Evolutionary conservation across 768 basidiomycete species (phyloP), one percentile per base, ranked within the genome.

Genomic region (Russula emetica): DNA sequence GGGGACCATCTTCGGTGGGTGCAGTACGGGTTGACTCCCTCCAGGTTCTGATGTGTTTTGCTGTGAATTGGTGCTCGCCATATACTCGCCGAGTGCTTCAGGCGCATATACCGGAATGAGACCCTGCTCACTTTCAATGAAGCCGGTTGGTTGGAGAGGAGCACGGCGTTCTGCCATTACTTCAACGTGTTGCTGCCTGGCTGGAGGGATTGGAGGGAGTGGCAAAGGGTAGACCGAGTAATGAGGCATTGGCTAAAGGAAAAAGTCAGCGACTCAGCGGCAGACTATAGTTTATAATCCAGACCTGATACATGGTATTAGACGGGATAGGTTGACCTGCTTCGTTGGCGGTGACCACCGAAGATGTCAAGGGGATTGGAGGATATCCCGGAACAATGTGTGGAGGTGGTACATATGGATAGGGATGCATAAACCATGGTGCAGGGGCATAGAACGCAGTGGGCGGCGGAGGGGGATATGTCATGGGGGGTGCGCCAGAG

Each of bases 71-170:
- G 58, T 75, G 26, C 34, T 62, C 20, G 84, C 71, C 83, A 89
- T 84, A 68, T 89, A 89, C 58, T 83, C 82, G 66, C 87, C 82
- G 30, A 89, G 78, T 1, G 84, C 87, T 52, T 90, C 88, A 3
- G 84, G 84, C 28, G 58, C 58, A 63, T 90, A 90, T 36, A 88
- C 80, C 26, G 88, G 81, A 47, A 88, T 82, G 32, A 90, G 77
- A 5, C 88, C 87, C 56, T 86, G 85, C 60, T 88, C 85, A 60
- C 85, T 84, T 64, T 88, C 86, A 58, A 87, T 82, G 69, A 89
- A 90, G 2, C 86, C 85, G 0, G 84, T 82, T 1, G 87, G 84
- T 50, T 80, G 76, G 13, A 88, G 74, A 20, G 88, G 86, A 5
- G 86, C 59, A 11, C 60, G 64, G 42, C 59, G 60, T 20, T 65